Percentiles rank a stretch among this genome's conserved stretches.
Evolutionary conservation across 164 flowering plant species (phyloP).

Genomic region (Umbellularia californica): DNA sequence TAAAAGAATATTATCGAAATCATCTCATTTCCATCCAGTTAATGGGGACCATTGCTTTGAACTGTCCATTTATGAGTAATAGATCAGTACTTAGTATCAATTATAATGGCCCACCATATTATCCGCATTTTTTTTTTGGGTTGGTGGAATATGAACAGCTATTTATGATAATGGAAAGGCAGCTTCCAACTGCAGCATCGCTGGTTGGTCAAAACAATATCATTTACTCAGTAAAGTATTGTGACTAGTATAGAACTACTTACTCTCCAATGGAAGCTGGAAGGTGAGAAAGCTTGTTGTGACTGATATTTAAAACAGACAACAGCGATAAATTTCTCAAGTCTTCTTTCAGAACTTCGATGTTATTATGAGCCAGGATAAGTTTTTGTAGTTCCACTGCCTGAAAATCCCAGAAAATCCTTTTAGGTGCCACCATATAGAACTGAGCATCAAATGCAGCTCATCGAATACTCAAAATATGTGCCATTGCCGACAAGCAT

Average conservation of each 20-base stretch:
- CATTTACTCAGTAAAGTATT: neutral
- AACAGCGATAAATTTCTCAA: conserved; percentile 57
- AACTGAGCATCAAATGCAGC: neutral
- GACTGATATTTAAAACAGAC: conserved; percentile 74
- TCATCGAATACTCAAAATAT: neutral
- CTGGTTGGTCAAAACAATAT: neutral
- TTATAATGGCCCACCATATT: too few relatives aligned
- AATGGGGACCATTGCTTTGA: neutral
- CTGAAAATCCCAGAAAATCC: conserved; percentile 26
- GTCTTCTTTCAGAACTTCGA: conserved; percentile 72
- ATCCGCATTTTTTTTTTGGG: too few relatives aligned
- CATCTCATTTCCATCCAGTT: neutral
- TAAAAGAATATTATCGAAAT: too few relatives aligned
- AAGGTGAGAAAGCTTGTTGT: conserved; percentile 75
- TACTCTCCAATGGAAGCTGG: conserved; percentile 94
- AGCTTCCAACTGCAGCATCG: neutral
- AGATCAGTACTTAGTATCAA: neutral
- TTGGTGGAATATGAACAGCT: too few relatives aligned
- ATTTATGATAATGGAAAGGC: neutral
- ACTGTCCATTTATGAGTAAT: neutral
- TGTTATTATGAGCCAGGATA: conserved; percentile 84
- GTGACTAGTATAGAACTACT: conserved; percentile 18
- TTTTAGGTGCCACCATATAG: neutral
- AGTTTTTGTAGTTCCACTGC: conserved; percentile 86
- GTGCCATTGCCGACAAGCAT: neutral